phyloP scores from a whole-genome alignment of 169 alveolate genomes.

The Cryptosporidium baileyi region DNA sequence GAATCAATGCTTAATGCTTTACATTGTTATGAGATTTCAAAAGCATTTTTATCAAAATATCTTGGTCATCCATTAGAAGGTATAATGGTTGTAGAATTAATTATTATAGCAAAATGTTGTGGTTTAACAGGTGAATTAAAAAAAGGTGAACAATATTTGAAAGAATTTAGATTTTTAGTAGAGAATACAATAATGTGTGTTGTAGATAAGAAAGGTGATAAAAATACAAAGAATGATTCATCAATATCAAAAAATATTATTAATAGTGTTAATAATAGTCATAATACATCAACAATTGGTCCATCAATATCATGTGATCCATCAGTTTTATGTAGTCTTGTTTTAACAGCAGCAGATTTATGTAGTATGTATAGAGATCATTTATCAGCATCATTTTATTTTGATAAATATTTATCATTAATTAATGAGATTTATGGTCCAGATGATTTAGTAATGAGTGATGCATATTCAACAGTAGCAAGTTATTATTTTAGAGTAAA shows the following conservation, averaged over 20 bases:
- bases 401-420: conserved; percentile 68
- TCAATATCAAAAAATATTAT: background rate
- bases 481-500: conserved; percentile 67
- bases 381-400: conserved; percentile 71
- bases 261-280: background rate
- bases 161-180: conserved; percentile 80
- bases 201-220: conserved; percentile 64
- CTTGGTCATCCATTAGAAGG: conserved; percentile 76
- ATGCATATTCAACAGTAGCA: conserved; percentile 72
- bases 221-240: conserved; percentile 27
- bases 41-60: conserved; percentile 73
- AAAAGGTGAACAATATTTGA: conserved; percentile 78
- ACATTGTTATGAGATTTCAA: conserved; percentile 75
- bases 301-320: conserved; percentile 74
- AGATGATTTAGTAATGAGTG: conserved; percentile 69
- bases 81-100: conserved; percentile 84
- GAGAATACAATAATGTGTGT: conserved; percentile 80
- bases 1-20: conserved; percentile 75
- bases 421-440: conserved; percentile 70
- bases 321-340: conserved; percentile 74
- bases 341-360: conserved; percentile 72
- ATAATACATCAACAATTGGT: conserved; percentile 35
- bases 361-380: conserved; percentile 75
- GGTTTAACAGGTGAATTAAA: conserved; percentile 78
- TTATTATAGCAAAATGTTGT: conserved; percentile 82